Evolutionary conservation across 192 early-diverging fungal species (phyloP), one percentile per base, ranked within the genome.

Genomic region (Entomortierella lignicola): DNA sequence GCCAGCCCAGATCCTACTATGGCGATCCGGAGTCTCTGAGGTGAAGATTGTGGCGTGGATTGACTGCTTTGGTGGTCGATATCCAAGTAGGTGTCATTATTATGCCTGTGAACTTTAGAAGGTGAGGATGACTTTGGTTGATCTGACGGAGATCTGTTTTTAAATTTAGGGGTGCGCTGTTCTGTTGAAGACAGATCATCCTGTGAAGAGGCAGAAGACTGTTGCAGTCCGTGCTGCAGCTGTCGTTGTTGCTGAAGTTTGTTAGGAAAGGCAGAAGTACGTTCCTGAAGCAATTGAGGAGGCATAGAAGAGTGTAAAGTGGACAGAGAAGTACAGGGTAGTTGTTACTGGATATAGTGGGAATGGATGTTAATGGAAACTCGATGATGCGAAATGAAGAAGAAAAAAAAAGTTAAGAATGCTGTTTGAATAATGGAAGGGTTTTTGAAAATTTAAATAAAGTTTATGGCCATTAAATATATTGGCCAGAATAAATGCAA

Each of bases 1-100:
- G 86, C 83, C 13, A 87, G 61, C 18, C 86, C 86, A 15, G 84
- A 82, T 15, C 86, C 86, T 31, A 87, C 70, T 2, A 87, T 73
- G 8, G 86, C 86, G 5, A 87, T 66, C 17, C 71, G 62, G 21
- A 73, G 71, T 44, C 57, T 69, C 39, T 42, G 29, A 26, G n/a
- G 21, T 10, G 10, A 10, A 37, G 25, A 21, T 20, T 34, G 26
- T 26, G 23, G 10, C 27, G 44, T 29, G 26, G 27, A 44, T 7
- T 11, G 3, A 47, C 20, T 47, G 44, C 44, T 47, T 15, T 37
- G 34, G 4, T 37, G 34, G 10, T 37, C 34, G 34, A 10, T 10
- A 10, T 10, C 10, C 5, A 10, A 10, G 10, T 37, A 10, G 10
- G 10, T 37, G 34, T 37, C 34, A 10, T 10, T 37, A 7, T 37